A percentile compares a stretch with the other conserved stretches of the same genome.
Evolutionary conservation across 306 rosid species (phyloP).

Genomic region (Pyrus bretschneideri): DNA sequence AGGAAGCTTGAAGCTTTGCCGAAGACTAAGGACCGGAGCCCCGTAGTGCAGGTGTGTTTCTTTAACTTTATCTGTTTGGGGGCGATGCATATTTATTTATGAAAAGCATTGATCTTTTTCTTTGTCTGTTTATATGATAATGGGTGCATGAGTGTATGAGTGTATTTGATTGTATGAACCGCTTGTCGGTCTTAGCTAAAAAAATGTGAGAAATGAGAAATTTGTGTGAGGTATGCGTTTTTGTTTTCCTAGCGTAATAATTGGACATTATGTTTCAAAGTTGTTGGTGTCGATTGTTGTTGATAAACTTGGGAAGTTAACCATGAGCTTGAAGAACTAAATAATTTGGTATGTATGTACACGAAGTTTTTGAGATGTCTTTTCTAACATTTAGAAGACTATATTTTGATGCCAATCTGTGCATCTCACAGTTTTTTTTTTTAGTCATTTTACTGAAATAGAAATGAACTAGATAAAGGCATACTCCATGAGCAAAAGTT

Average conservation of each 20-base stretch:
- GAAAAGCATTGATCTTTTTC: background rate
- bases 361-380: background rate
- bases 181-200: background rate
- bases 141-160: background rate
- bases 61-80: background rate
- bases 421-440: background rate
- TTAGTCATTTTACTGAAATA: background rate
- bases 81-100: background rate
- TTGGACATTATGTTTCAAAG: too few relatives aligned
- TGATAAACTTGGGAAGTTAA: background rate
- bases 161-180: background rate
- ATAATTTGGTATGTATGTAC: background rate
- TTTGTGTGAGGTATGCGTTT: background rate
- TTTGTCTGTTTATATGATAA: background rate
- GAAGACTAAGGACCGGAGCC: conserved; percentile 59
- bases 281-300: background rate
- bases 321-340: background rate
- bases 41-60: conserved; percentile 67
- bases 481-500: background rate
- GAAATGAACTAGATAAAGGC: background rate
- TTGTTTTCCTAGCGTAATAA: background rate
- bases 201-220: background rate
- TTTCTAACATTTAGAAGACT: background rate
- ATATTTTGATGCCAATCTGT: background rate
- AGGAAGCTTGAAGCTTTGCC: conserved; percentile 69